Conservation (phyloP, 2,329 filamentous ascomycete genomes). For the Lachnellula suecica region DNA sequence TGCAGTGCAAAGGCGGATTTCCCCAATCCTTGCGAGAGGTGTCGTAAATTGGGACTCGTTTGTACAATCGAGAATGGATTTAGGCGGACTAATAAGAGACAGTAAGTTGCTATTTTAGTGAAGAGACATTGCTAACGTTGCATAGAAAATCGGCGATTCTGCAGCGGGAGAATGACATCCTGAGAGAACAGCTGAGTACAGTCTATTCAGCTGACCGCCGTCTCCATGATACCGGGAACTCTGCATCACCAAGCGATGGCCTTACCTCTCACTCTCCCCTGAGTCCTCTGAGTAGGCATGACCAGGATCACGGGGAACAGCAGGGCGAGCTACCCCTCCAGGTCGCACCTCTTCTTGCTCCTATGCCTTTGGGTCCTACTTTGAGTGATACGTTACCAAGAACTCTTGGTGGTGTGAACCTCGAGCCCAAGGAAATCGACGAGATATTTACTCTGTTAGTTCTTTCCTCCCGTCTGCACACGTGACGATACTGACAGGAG, state of each 20-base stretch:
- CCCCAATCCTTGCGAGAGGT: slow-evolving; percentile 10
- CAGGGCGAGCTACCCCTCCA: neutral
- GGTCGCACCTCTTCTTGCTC: neutral
- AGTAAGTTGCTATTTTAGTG: too few species aligned
- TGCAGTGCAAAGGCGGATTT: slow-evolving; percentile 12
- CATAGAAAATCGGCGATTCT: slow-evolving; percentile 13
- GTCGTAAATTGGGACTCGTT: slow-evolving; percentile 5
- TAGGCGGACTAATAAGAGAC: slow-evolving; percentile 11
- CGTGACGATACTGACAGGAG: neutral
- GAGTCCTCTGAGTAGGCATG: slow-evolving; percentile 8
- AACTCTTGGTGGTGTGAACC: slow-evolving; percentile 6
- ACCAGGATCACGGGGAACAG: slow-evolving; percentile 1
- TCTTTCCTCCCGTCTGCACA: neutral
- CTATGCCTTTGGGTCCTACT: neutral
- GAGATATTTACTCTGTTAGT: slow-evolving; percentile 11
- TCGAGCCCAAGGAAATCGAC: slow-evolving; percentile 10
- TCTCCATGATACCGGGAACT: neutral
- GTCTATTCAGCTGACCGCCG: slow-evolving; percentile 1
- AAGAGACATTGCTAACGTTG: neutral
- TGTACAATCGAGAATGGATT: slow-evolving; percentile 14
- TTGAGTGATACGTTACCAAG: slow-evolving; percentile 3
- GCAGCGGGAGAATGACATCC: slow-evolving; percentile 10
- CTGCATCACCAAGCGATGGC: slow-evolving; percentile 7
- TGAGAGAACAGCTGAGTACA: slow-evolving; percentile 7
- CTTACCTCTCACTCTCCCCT: slow-evolving; percentile 6